Base-by-base conservation (phyloP, 306 rosid species). In the Cajanus cajan region DNA sequence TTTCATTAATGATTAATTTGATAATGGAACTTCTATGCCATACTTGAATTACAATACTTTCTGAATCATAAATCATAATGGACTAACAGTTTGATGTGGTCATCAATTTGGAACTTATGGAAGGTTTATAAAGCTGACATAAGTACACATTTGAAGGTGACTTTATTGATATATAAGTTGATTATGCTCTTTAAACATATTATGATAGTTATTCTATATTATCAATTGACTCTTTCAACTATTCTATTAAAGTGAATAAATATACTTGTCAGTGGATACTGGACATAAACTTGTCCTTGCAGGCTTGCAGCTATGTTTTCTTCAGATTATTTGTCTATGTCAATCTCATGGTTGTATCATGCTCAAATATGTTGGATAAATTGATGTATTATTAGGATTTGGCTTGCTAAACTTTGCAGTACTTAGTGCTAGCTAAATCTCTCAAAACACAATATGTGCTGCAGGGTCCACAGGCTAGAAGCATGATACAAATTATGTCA, bases 381-480 rank as follows among this genome's bases (percentile, higher is more conserved):
- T 73, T 50, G 31, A 54, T 77, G 28, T 78, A 74, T 63, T 51
- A n/a, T 40, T 33, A 37, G 73, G 62, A 73, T 58, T 73, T 67
- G 68, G 10, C 63, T 58, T 74, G 37, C 58, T 74, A 77, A 28
- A 33, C 61, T 78, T 72, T 33, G 61, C 57, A 25, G 52, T 45
- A 63, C 61, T 64, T 48, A 37, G 8, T 28, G 25, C 61, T 66
- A 34, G 45, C 63, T 76, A 63, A 68, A 73, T 80, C 68, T 68
- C 69, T 80, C 72, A 8, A 73, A 66, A 61, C 40, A 13, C 69
- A 73, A 11, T 33, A 33, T 83, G 41, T 86, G 86, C 92, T 86
- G 88, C 98, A 93, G 97, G 90, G 68, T 78, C 73, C 41, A 31
- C 83, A 37, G 80, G 76, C 84, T 69, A 76, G 84, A 82, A 41